A percentile compares a stretch with the other conserved stretches of the same genome.
phyloP scores from a whole-genome alignment of 1,284 basidiomycete species.

The Salmacisia buchloeana region DNA sequence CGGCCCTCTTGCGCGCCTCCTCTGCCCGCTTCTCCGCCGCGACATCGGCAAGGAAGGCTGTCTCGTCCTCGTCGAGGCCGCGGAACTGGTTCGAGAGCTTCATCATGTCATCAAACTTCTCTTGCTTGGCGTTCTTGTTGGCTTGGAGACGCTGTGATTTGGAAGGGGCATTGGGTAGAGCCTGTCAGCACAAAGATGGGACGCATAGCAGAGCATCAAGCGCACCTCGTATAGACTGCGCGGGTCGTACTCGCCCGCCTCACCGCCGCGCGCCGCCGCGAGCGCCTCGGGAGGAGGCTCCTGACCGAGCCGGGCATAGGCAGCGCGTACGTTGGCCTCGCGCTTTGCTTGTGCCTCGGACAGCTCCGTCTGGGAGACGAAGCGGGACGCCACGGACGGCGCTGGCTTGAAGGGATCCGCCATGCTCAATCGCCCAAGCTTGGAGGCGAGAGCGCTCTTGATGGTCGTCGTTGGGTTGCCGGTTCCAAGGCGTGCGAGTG shows the following conservation, averaged over 20 bases:
- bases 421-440: background rate
- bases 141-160: conserved; percentile 30
- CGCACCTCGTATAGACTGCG: conserved; percentile 73
- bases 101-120: conserved; percentile 35
- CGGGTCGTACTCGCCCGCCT: conserved; percentile 62
- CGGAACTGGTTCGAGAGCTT: conserved; percentile 45
- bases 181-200: background rate
- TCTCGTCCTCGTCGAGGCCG: conserved; percentile 43
- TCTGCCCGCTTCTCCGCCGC: conserved; percentile 16
- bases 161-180: background rate
- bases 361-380: conserved; percentile 67
- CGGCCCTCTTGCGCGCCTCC: conserved; percentile 14
- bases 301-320: conserved; percentile 70
- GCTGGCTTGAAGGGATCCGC: conserved; percentile 5
- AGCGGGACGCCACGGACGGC: conserved; percentile 49
- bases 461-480: background rate
- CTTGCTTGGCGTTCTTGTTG: conserved; percentile 39
- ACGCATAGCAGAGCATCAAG: too few relatives aligned
- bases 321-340: conserved; percentile 85
- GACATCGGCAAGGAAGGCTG: conserved; percentile 36
- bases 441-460: too few relatives aligned
- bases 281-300: conserved; percentile 74
- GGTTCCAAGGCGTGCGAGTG: too few relatives aligned
- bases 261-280: conserved; percentile 59
- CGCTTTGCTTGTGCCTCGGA: conserved; percentile 69